A percentile compares a stretch with the other conserved stretches of the same genome.
These are phyloP conservation scores for Ormosia semicastrata DNA, from an alignment of 306 rosid genomes.

Conservation along the genomic window DNA sequence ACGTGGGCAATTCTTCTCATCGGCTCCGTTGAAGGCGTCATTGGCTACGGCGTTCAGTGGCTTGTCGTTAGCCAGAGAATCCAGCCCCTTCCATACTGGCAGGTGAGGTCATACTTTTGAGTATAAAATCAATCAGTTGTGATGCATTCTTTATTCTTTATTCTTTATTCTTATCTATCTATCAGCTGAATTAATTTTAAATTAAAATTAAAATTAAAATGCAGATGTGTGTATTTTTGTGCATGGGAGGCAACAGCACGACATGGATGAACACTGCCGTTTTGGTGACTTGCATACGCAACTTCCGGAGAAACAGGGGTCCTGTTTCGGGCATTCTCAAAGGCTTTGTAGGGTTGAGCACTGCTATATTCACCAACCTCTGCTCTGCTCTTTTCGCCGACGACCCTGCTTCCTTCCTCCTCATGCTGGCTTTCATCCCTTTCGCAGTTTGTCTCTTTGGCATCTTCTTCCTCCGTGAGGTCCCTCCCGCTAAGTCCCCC, in stretches of 20 bases:
- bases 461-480: conserved; percentile 75
- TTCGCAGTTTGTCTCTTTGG: conserved; percentile 73
- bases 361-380: conserved; percentile 84
- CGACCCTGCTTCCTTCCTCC: conserved; percentile 62
- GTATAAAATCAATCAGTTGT: no score
- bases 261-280: conserved; percentile 99
- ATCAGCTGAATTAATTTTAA: no score
- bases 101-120: conserved; percentile 32
- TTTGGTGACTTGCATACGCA: conserved; percentile 73
- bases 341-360: conserved; percentile 86
- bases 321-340: conserved; percentile 85
- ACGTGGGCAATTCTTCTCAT: conserved; percentile 75
- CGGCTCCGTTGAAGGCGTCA: conserved; percentile 72
- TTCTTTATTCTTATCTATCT: no score
- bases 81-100: conserved; percentile 80
- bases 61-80: conserved; percentile 76
- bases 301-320: conserved; percentile 75
- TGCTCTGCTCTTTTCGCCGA: conserved; percentile 67
- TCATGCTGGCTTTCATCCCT: conserved; percentile 71
- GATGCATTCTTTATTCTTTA: no score
- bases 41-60: conserved; percentile 90
- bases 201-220: no score
- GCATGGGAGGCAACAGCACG: conserved; percentile 95
- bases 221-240: conserved; percentile 80
- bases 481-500: conserved; percentile 27